Base-by-base conservation (phyloP, 1,284 basidiomycete genomes). In the Rhodotorula sp. region DNA sequence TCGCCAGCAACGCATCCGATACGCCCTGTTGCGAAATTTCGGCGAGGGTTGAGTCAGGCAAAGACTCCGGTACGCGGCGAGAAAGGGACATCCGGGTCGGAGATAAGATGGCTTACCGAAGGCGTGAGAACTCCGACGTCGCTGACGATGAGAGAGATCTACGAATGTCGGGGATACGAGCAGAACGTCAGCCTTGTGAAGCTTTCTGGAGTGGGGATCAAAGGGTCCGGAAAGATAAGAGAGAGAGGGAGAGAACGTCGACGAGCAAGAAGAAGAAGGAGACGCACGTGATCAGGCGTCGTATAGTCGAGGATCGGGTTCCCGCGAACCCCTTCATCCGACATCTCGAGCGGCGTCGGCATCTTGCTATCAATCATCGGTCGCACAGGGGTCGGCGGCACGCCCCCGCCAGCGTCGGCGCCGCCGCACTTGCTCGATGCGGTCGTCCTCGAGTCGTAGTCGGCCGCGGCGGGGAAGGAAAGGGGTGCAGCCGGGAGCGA, bases 111-210 rank as follows among this genome's bases (percentile, higher is more conserved):
- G 60, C 74, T 26, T 43, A 74, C 92, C 81, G 91, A 90, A 55
- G 93, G 93, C 26, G 93, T 95, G 73, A 97, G 84, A 74, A 92
- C 91, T 49, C 93, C 93, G 38, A 95, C 90, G 76, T 97, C 93
- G 69, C 90, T 92, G 79, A 97, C 92, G 48, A 97, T 90, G 48
- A 95, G 85, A 19, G 91, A 90, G 77, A 95, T 93, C 76, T 73
- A 28, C 23, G 15, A 10, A 6, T 28, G 38, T 43, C 18, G 3
- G 23, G n/a, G 23, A 54, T n/a, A n/a, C 14, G 52, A 28, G 49
- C 23, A 18, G 34, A 34, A 34, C 34, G 34, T 34, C 34, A 34
- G 34, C 34, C 34, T 34, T 34, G 34, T 34, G 34, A 34, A 34
- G 34, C 34, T 34, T 34, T 34, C 34, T 34, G 34, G 34, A 34